Evolutionary conservation across 1,139 yeast genomes (phyloP).

Genomic region (Citeromyces hawaiiensis): DNA sequence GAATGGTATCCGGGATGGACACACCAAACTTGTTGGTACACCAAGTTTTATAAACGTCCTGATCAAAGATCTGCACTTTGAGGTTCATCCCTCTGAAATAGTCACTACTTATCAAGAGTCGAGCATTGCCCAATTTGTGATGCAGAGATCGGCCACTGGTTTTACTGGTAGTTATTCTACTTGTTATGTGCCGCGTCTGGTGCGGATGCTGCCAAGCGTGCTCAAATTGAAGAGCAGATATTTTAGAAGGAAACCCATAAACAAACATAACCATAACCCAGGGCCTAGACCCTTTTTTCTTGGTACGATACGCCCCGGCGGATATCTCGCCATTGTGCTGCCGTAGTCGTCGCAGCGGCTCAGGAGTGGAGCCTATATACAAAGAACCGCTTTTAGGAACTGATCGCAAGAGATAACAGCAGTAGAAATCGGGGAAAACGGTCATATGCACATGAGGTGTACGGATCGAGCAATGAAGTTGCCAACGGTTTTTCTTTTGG

Average conservation of each 20-base stretch:
- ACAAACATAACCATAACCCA: slow-evolving; percentile 59
- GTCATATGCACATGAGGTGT: background rate
- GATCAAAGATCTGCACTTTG: slow-evolving; percentile 13
- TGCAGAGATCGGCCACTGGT: slow-evolving; percentile 25
- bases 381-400: slow-evolving; percentile 37
- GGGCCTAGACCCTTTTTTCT: slow-evolving; percentile 41
- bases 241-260: slow-evolving; percentile 60
- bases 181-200: slow-evolving; percentile 44
- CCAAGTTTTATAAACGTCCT: slow-evolving; percentile 11
- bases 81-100: slow-evolving; percentile 28
- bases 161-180: slow-evolving; percentile 18
- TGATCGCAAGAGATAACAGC: slow-evolving; percentile 57
- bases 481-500: too few relatives aligned
- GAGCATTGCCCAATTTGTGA: slow-evolving; percentile 35
- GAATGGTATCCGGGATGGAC: slow-evolving; percentile 9
- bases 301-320: slow-evolving; percentile 53
- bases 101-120: slow-evolving; percentile 26
- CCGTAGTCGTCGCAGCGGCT: slow-evolving; percentile 51
- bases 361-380: slow-evolving; percentile 71
- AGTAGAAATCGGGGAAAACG: slow-evolving; percentile 21
- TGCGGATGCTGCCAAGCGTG: slow-evolving; percentile 74
- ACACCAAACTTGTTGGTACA: slow-evolving; percentile 10
- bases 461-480: background rate
- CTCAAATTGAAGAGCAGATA: slow-evolving; percentile 58
- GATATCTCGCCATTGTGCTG: slow-evolving; percentile 67